Evolutionary conservation across 1,284 basidiomycete species (phyloP).

Genomic region (Cryptococcus depauperatus): DNA sequence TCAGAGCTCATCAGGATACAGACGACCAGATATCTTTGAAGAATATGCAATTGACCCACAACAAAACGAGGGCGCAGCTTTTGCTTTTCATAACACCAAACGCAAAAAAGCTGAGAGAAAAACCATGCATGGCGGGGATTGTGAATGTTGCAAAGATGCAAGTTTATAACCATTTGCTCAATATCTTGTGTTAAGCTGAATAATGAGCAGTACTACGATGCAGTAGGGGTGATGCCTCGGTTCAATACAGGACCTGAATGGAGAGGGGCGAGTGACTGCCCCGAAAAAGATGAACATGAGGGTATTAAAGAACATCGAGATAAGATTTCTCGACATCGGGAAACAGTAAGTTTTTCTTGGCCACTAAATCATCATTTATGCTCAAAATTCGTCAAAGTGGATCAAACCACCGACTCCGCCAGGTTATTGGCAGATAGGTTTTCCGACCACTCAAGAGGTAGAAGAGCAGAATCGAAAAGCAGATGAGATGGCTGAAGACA

Average conservation of each 20-base stretch:
- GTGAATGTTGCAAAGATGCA: constrained; percentile 75
- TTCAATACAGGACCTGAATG: constrained; percentile 60
- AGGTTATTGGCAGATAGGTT: constrained; percentile 70
- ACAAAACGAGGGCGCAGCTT: constrained; percentile 58
- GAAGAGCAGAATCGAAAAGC: constrained; percentile 64
- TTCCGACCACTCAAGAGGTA: constrained; percentile 74
- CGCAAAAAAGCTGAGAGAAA: constrained; percentile 58
- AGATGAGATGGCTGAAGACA: constrained; percentile 52
- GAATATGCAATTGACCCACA: constrained; percentile 59
- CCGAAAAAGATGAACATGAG: constrained; percentile 12
- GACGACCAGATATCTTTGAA: constrained; percentile 53
- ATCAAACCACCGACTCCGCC: constrained; percentile 66
- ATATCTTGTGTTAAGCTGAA: not conserved
- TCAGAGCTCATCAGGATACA: constrained; percentile 8
- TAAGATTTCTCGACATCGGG: constrained; percentile 67
- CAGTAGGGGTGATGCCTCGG: constrained; percentile 59
- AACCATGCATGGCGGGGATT: constrained; percentile 66
- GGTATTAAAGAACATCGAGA: constrained; percentile 57
- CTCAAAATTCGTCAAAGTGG: constrained; percentile 51
- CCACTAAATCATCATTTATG: not conserved
- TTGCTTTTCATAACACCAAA: constrained; percentile 69
- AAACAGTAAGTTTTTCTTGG: constrained; percentile 23
- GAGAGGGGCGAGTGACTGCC: constrained; percentile 44
- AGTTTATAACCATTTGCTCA: constrained; percentile 26
- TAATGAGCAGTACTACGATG: constrained; percentile 66